These are phyloP conservation scores for Ampelomyces quisqualis DNA, from an alignment of 2,329 filamentous ascomycete genomes.

Conservation along the genomic window DNA sequence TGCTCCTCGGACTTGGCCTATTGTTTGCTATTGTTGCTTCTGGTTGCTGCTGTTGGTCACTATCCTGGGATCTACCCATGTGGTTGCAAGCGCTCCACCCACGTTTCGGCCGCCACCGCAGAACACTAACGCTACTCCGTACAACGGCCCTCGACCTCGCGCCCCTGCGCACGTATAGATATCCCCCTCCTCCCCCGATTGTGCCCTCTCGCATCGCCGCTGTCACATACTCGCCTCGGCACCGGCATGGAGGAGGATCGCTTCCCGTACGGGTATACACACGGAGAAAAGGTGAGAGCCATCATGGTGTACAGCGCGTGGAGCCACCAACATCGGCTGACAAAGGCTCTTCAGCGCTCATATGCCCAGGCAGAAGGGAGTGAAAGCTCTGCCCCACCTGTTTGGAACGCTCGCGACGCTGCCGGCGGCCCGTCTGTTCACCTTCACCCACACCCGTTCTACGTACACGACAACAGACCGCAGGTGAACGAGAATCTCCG, in stretches of 20 bases:
- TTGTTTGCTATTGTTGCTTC: neutral
- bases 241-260: slow-evolving; percentile 39
- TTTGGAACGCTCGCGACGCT: slow-evolving; percentile 25
- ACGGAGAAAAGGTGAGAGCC: slow-evolving; percentile 39
- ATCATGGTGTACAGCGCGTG: slow-evolving; percentile 5
- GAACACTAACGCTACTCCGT: slow-evolving; percentile 4
- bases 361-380: slow-evolving; percentile 37
- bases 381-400: slow-evolving; percentile 29
- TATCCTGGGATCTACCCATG: neutral
- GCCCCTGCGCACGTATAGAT: slow-evolving; percentile 2
- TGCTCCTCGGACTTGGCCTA: too few species aligned
- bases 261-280: slow-evolving; percentile 34
- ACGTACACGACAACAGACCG: slow-evolving; percentile 3
- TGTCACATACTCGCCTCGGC: too few species aligned
- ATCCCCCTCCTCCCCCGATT: too few species aligned
- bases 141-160: slow-evolving; percentile 7
- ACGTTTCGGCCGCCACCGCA: slow-evolving; percentile 16
- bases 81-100: slow-evolving; percentile 15
- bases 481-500: neutral
- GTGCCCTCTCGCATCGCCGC: too few species aligned
- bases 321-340: slow-evolving; percentile 12
- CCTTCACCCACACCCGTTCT: slow-evolving; percentile 4
- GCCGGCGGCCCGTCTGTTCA: slow-evolving; percentile 2
- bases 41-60: neutral
- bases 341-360: slow-evolving; percentile 31